These are phyloP conservation scores for Phaeosphaeriaceae sp. DNA, from an alignment of 2,329 filamentous ascomycete genomes.

Conservation along the genomic window DNA sequence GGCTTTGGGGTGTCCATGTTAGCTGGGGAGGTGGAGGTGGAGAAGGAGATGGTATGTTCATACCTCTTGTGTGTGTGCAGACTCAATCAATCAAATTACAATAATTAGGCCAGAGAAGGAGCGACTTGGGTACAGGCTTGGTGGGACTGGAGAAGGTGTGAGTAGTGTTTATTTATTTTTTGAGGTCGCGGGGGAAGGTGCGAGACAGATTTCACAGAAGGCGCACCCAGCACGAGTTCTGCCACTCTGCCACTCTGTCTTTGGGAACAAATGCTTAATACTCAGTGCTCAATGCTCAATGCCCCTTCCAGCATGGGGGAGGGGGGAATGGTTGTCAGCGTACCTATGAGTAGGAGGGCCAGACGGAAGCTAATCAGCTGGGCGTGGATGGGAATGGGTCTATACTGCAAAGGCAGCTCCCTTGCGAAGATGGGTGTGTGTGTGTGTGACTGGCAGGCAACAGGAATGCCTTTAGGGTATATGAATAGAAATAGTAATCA, in stretches of 20 bases:
- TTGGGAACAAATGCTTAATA: constrained; percentile 25
- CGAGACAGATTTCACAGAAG: constrained; percentile 8
- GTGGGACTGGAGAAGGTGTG: constrained; percentile 18
- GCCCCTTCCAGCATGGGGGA: too few species aligned
- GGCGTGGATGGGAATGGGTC: constrained; percentile 38
- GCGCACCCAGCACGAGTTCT: constrained; percentile 11
- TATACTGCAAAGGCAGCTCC: constrained; percentile 44
- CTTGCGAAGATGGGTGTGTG: constrained; percentile 29
- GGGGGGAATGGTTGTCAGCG: not conserved
- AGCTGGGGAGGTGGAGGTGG: not conserved
- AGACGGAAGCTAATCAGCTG: constrained; percentile 48
- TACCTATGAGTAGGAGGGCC: constrained; percentile 7
- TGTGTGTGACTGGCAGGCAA: constrained; percentile 23
- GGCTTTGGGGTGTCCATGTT: constrained; percentile 5
- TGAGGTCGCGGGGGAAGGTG: too few species aligned
- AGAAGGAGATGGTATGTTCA: too few species aligned
- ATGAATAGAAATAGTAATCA: constrained; percentile 22
- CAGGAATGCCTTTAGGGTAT: constrained; percentile 19
- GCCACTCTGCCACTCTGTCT: constrained; percentile 5
- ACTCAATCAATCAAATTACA: too few species aligned
- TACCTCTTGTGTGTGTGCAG: too few species aligned
- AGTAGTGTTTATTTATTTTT: too few species aligned
- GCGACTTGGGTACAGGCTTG: constrained; percentile 6
- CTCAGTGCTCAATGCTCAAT: too few species aligned
- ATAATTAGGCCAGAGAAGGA: constrained; percentile 25